Base-by-base conservation (phyloP, 2,329 filamentous ascomycete genomes). In the Arachnomyces sp. region DNA sequence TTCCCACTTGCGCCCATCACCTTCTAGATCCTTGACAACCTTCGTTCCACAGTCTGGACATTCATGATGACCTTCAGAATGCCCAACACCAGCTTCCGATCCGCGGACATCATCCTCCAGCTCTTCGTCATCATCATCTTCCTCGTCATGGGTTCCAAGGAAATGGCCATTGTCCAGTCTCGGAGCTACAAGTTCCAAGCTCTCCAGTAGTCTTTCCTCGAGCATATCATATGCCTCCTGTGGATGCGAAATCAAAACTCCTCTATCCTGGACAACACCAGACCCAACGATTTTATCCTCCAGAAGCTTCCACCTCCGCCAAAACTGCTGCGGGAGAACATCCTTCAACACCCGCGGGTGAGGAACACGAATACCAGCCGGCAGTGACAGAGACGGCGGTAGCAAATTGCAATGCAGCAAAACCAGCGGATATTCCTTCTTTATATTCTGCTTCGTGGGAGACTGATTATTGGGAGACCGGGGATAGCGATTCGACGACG, bases 201-300 rank as follows among this genome's bases (percentile, higher is more conserved):
- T 76, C 52, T 82, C 77, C 28, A 82, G 50, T 6, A 82, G 60
- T 29, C 76, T 63, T 51, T 82, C 78, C 53, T 81, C 77, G 2
- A 82, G 65, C 25, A 81, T 52, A 40, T 80, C 77, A 49, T 79
- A 81, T 42, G 79, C 72, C 37, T 78, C 76, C 43, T 71, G 62
- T 1, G 78, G 78, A 53, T 82, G 78, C 1, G 75, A 71, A n/a
- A 82, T 77, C 40, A 82, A 62, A 12, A 82, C 64, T 0, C 75
- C 78, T 11, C 78, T 66, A 31, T 73, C 63, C 55, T 73, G 67
- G n/a, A 80, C 60, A 29, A 76, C 69, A 2, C 72, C 70, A 3
- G 73, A 72, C 1, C 56, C 61, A 31, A 59, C 40, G 21, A 74
- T 60, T 46, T 75, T 78, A 40, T 77, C 73, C 45, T 71, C 68